Percentiles rank a stretch among this genome's conserved stretches.
Conservation (phyloP, 805 yeast species). For the Saturnispora sanitii region DNA sequence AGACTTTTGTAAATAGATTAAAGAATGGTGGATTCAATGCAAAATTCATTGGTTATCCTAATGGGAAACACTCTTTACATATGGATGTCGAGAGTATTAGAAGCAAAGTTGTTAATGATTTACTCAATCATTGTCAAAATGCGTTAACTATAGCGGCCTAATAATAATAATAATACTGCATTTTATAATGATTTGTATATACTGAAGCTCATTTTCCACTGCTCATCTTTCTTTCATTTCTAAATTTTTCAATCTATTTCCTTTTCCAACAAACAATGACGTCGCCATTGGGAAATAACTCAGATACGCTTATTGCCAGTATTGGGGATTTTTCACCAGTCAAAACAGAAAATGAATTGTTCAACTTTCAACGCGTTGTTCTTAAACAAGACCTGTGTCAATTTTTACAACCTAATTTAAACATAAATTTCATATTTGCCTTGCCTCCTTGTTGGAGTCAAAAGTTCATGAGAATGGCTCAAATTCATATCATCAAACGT, state of each 20-base stretch:
- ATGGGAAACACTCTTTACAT: constrained; percentile 36
- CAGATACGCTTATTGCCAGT: constrained; percentile 8
- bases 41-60: constrained; percentile 13
- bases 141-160: not conserved
- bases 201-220: not conserved
- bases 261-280: too few species aligned
- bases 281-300: constrained; percentile 6
- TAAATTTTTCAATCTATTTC: too few species aligned
- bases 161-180: not conserved
- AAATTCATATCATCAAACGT: not conserved
- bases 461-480: not conserved
- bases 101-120: constrained; percentile 23
- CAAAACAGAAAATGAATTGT: not conserved
- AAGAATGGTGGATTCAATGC: constrained; percentile 22
- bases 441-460: constrained; percentile 3
- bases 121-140: constrained; percentile 32
- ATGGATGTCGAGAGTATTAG: constrained; percentile 37
- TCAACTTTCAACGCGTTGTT: not conserved
- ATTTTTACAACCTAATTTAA: not conserved
- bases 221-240: too few species aligned
- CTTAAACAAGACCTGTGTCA: not conserved
- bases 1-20: constrained; percentile 30
- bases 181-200: not conserved
- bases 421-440: not conserved
- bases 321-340: too few species aligned